These are phyloP conservation scores for Fraxinus baroniana DNA, from an alignment of 305 asterid species.

Conservation along the genomic window DNA sequence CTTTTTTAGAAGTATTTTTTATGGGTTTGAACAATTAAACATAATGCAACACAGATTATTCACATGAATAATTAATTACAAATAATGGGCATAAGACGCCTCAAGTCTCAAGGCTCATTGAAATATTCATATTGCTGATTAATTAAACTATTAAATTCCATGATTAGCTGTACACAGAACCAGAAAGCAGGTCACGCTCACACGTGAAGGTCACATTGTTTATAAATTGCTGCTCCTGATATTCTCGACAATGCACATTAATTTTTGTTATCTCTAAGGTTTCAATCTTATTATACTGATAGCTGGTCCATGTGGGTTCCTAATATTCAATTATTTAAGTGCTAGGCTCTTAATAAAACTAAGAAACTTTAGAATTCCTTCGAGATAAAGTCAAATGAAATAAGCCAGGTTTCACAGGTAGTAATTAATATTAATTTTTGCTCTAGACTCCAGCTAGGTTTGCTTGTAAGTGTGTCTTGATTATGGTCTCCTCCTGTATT, in stretches of 20 bases:
- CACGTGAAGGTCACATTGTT: conserved; percentile 55
- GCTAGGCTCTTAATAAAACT: background rate
- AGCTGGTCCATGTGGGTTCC: background rate
- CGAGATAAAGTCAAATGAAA: background rate
- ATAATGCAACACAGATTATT: background rate
- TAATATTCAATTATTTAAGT: background rate
- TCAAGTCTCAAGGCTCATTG: conserved; percentile 6
- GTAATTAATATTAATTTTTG: background rate
- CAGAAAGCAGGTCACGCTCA: conserved; percentile 35
- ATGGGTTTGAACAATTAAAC: background rate
- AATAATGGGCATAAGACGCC: background rate
- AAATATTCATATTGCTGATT: conserved; percentile 15
- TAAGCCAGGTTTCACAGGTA: background rate
- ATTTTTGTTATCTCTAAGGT: conserved; percentile 8
- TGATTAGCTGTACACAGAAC: conserved; percentile 10
- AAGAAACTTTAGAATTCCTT: background rate
- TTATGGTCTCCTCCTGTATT: background rate
- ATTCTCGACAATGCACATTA: conserved; percentile 33
- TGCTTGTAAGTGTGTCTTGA: background rate
- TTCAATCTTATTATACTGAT: background rate
- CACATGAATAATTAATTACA: background rate
- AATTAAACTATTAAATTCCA: background rate
- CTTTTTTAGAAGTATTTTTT: background rate
- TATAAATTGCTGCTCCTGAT: conserved; percentile 29
- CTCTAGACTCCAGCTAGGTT: background rate